Percentiles rank a stretch among this genome's conserved stretches.
Evolutionary conservation across 164 flowering plant species (phyloP).

Genomic region (Nymphaea colorata): DNA sequence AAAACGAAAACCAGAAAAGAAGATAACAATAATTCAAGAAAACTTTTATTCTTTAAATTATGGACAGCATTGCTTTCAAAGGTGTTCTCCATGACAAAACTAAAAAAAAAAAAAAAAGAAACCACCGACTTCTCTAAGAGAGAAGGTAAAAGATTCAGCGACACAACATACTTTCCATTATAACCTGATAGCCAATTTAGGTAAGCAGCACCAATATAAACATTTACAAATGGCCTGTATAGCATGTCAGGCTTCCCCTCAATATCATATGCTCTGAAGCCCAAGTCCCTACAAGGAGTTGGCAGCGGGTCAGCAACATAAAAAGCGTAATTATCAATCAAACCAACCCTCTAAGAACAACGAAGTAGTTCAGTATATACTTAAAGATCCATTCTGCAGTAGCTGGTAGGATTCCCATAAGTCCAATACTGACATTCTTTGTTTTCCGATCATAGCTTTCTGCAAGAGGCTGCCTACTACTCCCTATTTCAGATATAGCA

Average conservation of each 20-base stretch:
- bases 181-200: constrained; percentile 60
- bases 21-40: too few relatives aligned
- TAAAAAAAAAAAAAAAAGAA: too few relatives aligned
- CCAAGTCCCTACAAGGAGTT: constrained; percentile 46
- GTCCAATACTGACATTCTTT: constrained; percentile 53
- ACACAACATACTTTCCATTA: constrained; percentile 43
- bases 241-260: constrained; percentile 34
- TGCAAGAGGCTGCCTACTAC: constrained; percentile 65
- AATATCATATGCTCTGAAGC: constrained; percentile 40
- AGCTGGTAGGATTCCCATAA: constrained; percentile 66
- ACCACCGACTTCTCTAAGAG: too few relatives aligned
- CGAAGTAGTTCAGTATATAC: constrained; percentile 18
- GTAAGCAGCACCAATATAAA: constrained; percentile 81
- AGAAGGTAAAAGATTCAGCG: neutral
- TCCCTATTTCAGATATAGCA: constrained; percentile 82
- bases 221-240: constrained; percentile 58
- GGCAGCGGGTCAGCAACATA: neutral
- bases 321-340: neutral
- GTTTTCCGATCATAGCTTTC: constrained; percentile 39
- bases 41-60: too few relatives aligned
- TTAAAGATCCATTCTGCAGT: constrained; percentile 57
- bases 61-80: too few relatives aligned
- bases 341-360: neutral
- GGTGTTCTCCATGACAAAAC: too few relatives aligned
- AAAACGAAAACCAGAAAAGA: neutral